These are phyloP conservation scores for Pythium aquatile DNA, from an alignment of 352 stramenopile genomes.

Conservation along the genomic window DNA sequence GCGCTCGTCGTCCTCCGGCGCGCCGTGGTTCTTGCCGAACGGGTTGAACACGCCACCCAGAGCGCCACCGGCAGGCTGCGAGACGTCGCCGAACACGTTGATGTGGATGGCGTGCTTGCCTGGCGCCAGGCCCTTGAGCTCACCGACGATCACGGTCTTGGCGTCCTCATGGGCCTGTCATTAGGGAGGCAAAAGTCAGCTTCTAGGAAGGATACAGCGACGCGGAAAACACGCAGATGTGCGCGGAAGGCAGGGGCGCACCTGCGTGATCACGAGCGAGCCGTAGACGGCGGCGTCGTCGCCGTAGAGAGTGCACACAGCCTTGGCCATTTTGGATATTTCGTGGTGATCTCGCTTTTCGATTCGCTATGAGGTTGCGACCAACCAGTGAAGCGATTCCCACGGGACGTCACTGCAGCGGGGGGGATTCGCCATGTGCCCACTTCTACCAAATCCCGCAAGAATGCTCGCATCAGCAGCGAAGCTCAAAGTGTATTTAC, in stretches of 20 bases:
- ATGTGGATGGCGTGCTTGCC: constrained; percentile 96
- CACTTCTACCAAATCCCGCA: not conserved
- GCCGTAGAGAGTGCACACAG: constrained; percentile 85
- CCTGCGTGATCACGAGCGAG: constrained; percentile 77
- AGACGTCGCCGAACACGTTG: constrained; percentile 95
- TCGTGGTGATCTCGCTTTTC: constrained; percentile 6
- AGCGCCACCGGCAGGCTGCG: constrained; percentile 61
- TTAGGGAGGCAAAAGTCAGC: not conserved
- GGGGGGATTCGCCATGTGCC: constrained; percentile 5
- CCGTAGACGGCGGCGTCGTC: constrained; percentile 80
- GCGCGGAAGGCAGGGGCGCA: constrained; percentile 6
- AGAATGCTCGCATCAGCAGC: not conserved
- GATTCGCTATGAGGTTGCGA: constrained; percentile 19
- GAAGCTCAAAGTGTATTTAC: not conserved
- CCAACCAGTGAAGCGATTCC: constrained; percentile 6
- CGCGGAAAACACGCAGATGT: not conserved
- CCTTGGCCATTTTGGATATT: constrained; percentile 62
- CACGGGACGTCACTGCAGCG: constrained; percentile 15
- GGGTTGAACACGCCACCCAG: constrained; percentile 97
- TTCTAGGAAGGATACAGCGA: not conserved
- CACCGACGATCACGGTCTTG: constrained; percentile 83
- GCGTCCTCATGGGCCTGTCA: constrained; percentile 77
- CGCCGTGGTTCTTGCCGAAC: constrained; percentile 97
- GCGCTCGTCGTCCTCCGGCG: constrained; percentile 93
- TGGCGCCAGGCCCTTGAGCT: constrained; percentile 67